Percentiles rank a stretch among this genome's conserved stretches.
Conservation (phyloP, 345 rosid genomes). For the Kernera saxatilis region DNA sequence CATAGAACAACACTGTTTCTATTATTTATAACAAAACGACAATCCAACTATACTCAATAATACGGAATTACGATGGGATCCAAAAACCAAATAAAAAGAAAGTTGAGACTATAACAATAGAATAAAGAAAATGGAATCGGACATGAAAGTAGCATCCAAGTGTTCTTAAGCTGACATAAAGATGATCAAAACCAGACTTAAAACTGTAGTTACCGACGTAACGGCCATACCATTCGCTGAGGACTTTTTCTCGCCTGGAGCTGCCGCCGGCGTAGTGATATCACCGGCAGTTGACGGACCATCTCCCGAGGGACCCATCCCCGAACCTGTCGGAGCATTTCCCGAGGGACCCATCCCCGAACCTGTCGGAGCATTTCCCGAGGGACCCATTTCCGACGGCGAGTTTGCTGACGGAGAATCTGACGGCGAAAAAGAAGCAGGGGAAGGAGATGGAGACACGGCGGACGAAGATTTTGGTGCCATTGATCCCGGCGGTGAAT, state of each 20-base stretch:
- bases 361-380: constrained; percentile 11
- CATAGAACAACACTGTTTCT: not conserved
- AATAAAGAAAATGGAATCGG: constrained; percentile 6
- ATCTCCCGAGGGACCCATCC: constrained; percentile 1
- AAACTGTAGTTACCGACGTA: constrained; percentile 8
- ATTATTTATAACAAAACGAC: constrained; percentile 17
- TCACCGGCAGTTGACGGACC: constrained; percentile 18
- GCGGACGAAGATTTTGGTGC: constrained; percentile 19
- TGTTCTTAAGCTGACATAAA: constrained; percentile 9
- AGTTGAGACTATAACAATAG: constrained; percentile 1
- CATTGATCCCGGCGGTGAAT: constrained; percentile 15
- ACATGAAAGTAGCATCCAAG: constrained; percentile 7
- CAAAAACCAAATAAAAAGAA: not conserved
- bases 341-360: not conserved
- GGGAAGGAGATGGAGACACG: not conserved
- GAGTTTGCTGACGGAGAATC: not conserved
- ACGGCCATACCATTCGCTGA: constrained; percentile 17
- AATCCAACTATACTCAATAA: constrained; percentile 18
- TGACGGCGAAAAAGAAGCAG: constrained; percentile 1
- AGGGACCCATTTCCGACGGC: not conserved
- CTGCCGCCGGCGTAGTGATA: constrained; percentile 9
- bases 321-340: constrained; percentile 5
- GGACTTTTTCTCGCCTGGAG: constrained; percentile 9
- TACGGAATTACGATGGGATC: constrained; percentile 1
- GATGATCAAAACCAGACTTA: constrained; percentile 10